phyloP scores from a whole-genome alignment of 805 yeast genomes.

The Wickerhamiella cacticola region DNA sequence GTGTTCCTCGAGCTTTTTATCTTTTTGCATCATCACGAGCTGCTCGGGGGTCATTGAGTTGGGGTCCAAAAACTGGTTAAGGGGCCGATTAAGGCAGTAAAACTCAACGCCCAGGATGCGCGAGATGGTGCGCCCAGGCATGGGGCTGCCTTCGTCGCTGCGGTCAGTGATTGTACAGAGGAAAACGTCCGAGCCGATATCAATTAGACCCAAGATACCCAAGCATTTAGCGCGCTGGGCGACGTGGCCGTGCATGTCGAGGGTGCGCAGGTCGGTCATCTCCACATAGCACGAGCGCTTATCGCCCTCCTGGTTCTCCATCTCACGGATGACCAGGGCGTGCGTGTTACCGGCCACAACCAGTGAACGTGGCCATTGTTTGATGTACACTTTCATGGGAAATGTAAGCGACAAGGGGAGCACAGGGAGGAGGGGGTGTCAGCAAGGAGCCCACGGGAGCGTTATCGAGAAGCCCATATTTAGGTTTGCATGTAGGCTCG shows the following conservation, averaged over 20 bases:
- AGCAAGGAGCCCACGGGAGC: not conserved
- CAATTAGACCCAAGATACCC: conserved; percentile 66
- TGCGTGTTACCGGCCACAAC: conserved; percentile 48
- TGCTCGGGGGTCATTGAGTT: conserved; percentile 40
- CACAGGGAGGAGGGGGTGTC: not conserved
- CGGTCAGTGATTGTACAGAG: conserved; percentile 71
- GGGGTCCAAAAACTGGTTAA: conserved; percentile 70
- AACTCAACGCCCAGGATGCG: conserved; percentile 80
- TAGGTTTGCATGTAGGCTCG: too few relatives aligned
- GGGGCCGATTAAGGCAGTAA: conserved; percentile 52
- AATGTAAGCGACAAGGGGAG: not conserved
- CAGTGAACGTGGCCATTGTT: conserved; percentile 55
- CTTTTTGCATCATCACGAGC: conserved; percentile 11
- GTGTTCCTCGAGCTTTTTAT: conserved; percentile 36
- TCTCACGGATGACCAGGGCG: conserved; percentile 41
- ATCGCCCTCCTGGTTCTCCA: conserved; percentile 15
- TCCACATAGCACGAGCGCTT: conserved; percentile 33
- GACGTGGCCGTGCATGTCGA: conserved; percentile 32
- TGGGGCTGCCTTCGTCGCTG: conserved; percentile 67
- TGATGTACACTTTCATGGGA: conserved; percentile 53
- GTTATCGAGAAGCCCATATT: too few relatives aligned
- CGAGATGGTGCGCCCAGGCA: conserved; percentile 66
- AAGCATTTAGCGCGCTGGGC: conserved; percentile 34
- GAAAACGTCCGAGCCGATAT: conserved; percentile 53
- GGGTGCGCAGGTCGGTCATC: conserved; percentile 30